Base-by-base conservation (phyloP, 805 yeast genomes). In the Wickerhamomyces tratensis region DNA sequence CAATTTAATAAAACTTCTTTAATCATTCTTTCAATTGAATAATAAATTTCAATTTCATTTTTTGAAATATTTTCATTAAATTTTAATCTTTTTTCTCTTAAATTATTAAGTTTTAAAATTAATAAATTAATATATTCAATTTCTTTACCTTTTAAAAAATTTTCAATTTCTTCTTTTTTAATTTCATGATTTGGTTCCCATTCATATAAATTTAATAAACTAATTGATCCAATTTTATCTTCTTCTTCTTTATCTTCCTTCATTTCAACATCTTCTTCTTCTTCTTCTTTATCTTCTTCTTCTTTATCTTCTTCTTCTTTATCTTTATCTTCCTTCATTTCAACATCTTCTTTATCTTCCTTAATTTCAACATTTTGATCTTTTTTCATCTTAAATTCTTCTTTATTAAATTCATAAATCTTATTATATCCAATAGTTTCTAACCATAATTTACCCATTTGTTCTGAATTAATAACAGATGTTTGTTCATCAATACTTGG, bases 401-500 rank as follows among this genome's bases (percentile, higher is more conserved):
- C 34, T 12, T 42, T 42, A 6, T 41, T 39, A 20, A 39, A 41
- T 20, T 48, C 42, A 8, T 48, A 46, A 6, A 72, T 47, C 31
- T 67, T 62, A 39, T 61, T 63, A 42, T 68, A 69, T 1, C 82
- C 82, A 37, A 69, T 61, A 50, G 71, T 76, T 45, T 74, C 77
- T 30, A 73, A 55, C 80, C 81, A 75, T 6, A 70, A 63, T 25
- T 69, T 56, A 5, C 77, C 74, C 49, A 73, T 69, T 52, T 72
- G 67, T 20, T 69, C 68, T 13, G 72, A 69, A 27, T 75, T 69
- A 11, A 80, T 57, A 3, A 78, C 74, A 7, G 79, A 68, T 15
- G 71, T 72, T 34, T 71, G 69, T 49, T 81, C 82, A 55, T 81
- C 87, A 36, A 69, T 62, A 10, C 72, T 57, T 5, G 93, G 93